phyloP scores from a whole-genome alignment of 495 filamentous ascomycete genomes.

The Aspergillus coremiiformis region DNA sequence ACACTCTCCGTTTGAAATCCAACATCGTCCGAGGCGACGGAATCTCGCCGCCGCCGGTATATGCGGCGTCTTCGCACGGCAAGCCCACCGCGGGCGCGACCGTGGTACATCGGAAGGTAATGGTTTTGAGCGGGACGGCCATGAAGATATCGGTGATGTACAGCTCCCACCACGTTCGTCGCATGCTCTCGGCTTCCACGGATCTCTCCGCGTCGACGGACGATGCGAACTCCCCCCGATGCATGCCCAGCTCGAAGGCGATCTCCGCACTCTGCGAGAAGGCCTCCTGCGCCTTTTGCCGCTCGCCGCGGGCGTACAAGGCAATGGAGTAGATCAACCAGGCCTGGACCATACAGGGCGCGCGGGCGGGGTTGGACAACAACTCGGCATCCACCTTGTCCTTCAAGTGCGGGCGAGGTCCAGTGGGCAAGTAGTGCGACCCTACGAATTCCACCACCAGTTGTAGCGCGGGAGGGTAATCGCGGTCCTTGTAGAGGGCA shows the following conservation, averaged over 20 bases:
- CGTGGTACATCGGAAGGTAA: conserved; percentile 25
- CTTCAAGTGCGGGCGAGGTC: conserved; percentile 17
- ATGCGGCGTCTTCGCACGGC: conserved; percentile 34
- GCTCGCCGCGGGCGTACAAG: conserved; percentile 29
- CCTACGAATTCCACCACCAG: conserved; percentile 33
- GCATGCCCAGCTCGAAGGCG: conserved; percentile 34
- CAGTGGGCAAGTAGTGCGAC: conserved; percentile 27
- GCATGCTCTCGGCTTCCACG: conserved; percentile 33
- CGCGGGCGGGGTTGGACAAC: conserved; percentile 20
- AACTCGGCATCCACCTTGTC: conserved; percentile 22
- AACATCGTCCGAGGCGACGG: conserved; percentile 25
- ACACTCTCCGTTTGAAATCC: conserved; percentile 31
- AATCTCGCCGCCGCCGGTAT: conserved; percentile 22
- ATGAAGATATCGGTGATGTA: conserved; percentile 34
- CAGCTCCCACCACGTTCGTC: conserved; percentile 40
- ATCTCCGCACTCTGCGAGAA: conserved; percentile 28
- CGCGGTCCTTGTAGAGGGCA: conserved; percentile 24
- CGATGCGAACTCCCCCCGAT: conserved; percentile 26
- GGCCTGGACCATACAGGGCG: conserved; percentile 32
- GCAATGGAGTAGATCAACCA: conserved; percentile 33
- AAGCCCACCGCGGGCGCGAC: conserved; percentile 30
- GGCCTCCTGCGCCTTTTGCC: conserved; percentile 23
- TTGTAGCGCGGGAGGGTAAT: conserved; percentile 32
- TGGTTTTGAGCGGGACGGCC: conserved; percentile 24
- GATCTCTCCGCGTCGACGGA: conserved; percentile 17